Evolutionary conservation across 2,329 filamentous ascomycete species (phyloP).

Genomic region (Apiospora saccharicola): DNA sequence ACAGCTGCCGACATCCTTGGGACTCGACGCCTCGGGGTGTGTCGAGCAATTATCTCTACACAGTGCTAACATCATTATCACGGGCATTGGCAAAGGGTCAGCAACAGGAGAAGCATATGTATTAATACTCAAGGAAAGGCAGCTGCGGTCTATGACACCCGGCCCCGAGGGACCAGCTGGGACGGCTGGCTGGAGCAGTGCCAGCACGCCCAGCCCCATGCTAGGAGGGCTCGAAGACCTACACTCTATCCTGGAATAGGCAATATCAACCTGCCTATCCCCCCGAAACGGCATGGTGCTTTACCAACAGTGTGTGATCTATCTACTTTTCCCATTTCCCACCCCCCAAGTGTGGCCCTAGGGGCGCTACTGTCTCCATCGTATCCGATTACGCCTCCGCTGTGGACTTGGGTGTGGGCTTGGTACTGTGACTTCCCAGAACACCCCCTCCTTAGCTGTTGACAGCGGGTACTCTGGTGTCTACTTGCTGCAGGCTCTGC

Average conservation of each 20-base stretch:
- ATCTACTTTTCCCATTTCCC: constrained; percentile 35
- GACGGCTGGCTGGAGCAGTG: constrained; percentile 26
- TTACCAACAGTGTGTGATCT: constrained; percentile 36
- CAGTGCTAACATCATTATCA: constrained; percentile 7
- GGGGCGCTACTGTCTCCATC: constrained; percentile 27
- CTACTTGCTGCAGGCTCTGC: not conserved
- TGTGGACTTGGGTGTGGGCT: constrained; percentile 18
- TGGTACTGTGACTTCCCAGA: constrained; percentile 7
- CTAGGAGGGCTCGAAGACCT: constrained; percentile 31
- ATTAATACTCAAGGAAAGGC: constrained; percentile 25
- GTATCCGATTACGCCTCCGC: constrained; percentile 11
- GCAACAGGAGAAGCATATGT: constrained; percentile 24
- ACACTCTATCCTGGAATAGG: constrained; percentile 43
- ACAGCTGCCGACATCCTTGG: not conserved
- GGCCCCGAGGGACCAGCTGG: not conserved
- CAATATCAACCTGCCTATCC: constrained; percentile 41
- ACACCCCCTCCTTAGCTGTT: constrained; percentile 11
- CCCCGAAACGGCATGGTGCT: constrained; percentile 46
- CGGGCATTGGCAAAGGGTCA: constrained; percentile 4
- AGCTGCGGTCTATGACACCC: constrained; percentile 9
- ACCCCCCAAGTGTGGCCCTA: constrained; percentile 44
- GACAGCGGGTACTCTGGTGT: constrained; percentile 8
- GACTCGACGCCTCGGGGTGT: constrained; percentile 1
- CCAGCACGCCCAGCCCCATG: constrained; percentile 33
- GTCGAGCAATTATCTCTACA: constrained; percentile 26